Evolutionary conservation across 2,329 filamentous ascomycete genomes (phyloP).

Genomic region (Massarina eburnea): DNA sequence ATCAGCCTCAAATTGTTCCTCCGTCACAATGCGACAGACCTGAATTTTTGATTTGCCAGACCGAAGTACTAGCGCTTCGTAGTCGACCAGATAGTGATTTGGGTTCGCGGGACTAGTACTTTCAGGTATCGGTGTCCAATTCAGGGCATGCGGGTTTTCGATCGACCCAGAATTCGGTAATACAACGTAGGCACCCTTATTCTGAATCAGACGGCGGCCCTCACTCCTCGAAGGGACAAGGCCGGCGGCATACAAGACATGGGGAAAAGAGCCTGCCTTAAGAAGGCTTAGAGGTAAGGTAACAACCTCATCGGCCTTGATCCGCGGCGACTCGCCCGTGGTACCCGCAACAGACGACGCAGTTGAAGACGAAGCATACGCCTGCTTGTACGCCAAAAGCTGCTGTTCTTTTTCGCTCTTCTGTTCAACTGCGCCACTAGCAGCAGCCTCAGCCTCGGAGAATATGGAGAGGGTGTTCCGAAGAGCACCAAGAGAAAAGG

Average conservation of each 20-base stretch:
- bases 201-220: constrained; percentile 59
- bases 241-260: constrained; percentile 62
- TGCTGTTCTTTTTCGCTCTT: constrained; percentile 15
- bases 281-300: constrained; percentile 62
- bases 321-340: constrained; percentile 26
- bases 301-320: constrained; percentile 57
- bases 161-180: constrained; percentile 49
- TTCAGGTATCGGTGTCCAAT: constrained; percentile 63
- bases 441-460: constrained; percentile 3
- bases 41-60: constrained; percentile 64
- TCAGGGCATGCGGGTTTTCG: constrained; percentile 48
- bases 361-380: constrained; percentile 21
- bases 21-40: constrained; percentile 57
- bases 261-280: constrained; percentile 56
- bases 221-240: constrained; percentile 60
- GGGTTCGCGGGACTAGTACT: constrained; percentile 61
- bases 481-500: constrained; percentile 29
- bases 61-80: constrained; percentile 56
- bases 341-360: constrained; percentile 11
- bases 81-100: constrained; percentile 61
- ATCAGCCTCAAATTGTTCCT: constrained; percentile 53
- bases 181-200: constrained; percentile 61
- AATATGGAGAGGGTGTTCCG: constrained; percentile 17
- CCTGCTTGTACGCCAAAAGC: constrained; percentile 28
- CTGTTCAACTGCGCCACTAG: not conserved